Conservation (phyloP, 2,329 filamentous ascomycete genomes). For the Pseudogymnoascus sp. region DNA sequence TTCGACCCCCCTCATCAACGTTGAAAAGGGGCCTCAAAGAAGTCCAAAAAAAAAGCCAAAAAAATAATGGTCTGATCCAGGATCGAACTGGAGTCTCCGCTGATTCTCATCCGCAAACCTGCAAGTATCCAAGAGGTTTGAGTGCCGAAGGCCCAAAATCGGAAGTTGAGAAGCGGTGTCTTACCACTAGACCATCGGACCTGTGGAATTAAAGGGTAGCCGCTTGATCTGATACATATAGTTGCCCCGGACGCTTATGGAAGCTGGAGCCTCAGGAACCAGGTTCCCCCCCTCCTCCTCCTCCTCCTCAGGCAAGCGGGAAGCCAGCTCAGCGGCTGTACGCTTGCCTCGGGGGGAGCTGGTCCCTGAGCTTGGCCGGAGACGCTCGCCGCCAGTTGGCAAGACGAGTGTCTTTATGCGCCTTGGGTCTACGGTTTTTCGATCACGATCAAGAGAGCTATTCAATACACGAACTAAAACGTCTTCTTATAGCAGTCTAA, state of each 20-base stretch:
- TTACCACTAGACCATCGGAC: slow-evolving; percentile 1
- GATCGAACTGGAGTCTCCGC: not conserved
- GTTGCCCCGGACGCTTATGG: not conserved
- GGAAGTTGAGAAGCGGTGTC: not conserved
- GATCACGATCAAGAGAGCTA: not conserved
- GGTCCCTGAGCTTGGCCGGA: not conserved
- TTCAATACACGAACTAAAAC: not conserved
- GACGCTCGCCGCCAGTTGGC: not conserved
- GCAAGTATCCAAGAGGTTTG: not conserved
- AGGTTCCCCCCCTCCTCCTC: not conserved
- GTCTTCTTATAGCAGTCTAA: not conserved
- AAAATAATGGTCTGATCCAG: slow-evolving; percentile 1
- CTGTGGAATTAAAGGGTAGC: not conserved
- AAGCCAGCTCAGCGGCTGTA: not conserved
- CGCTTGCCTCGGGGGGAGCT: not conserved
- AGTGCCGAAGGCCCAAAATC: slow-evolving; percentile 1
- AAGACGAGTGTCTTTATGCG: not conserved
- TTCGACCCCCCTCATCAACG: not conserved
- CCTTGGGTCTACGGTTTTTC: not conserved
- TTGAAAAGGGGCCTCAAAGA: not conserved
- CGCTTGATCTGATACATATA: not conserved
- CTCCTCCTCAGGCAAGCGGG: not conserved
- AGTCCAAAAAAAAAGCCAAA: not conserved
- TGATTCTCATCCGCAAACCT: slow-evolving; percentile 5
- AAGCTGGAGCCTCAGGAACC: not conserved